Conservation (phyloP, 352 stramenopile genomes). For the Phytophthora chlamydospora region DNA sequence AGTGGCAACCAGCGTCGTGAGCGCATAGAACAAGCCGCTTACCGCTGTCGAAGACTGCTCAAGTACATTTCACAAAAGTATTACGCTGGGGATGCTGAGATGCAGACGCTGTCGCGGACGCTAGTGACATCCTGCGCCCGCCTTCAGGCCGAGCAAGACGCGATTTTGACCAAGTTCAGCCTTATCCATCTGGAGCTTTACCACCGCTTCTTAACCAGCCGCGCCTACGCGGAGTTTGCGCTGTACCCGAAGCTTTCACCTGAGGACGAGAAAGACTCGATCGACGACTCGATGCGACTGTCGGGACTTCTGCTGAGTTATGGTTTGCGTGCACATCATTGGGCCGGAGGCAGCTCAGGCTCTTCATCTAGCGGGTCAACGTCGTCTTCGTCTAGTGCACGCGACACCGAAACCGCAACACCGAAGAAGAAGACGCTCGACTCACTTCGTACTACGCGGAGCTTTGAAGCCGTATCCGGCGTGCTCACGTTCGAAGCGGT, state of each 20-base stretch:
- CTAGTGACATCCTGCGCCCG: constrained; percentile 66
- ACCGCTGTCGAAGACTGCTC: constrained; percentile 71
- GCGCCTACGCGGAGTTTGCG: constrained; percentile 84
- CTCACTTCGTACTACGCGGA: constrained; percentile 62
- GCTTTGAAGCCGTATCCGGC: constrained; percentile 78
- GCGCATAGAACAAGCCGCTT: constrained; percentile 62
- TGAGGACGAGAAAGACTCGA: constrained; percentile 62
- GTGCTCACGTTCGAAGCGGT: constrained; percentile 83
- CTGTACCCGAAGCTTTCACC: constrained; percentile 67
- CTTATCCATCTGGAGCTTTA: constrained; percentile 89
- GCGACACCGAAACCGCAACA: constrained; percentile 28
- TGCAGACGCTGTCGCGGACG: constrained; percentile 72
- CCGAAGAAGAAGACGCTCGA: constrained; percentile 75
- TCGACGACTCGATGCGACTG: constrained; percentile 76
- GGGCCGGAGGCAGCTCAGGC: constrained; percentile 35
- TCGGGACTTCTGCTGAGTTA: constrained; percentile 80
- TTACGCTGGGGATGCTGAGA: constrained; percentile 77
- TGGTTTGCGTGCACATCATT: constrained; percentile 82
- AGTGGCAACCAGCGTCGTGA: constrained; percentile 51
- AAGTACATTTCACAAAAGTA: constrained; percentile 90
- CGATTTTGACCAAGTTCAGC: constrained; percentile 84
- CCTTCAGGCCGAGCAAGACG: constrained; percentile 82
- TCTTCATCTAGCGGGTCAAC: constrained; percentile 30
- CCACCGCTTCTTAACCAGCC: constrained; percentile 84
- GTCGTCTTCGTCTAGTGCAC: constrained; percentile 25